These are phyloP conservation scores for Blastobotrys proliferans DNA, from an alignment of 1,139 yeast genomes.

Conservation along the genomic window DNA sequence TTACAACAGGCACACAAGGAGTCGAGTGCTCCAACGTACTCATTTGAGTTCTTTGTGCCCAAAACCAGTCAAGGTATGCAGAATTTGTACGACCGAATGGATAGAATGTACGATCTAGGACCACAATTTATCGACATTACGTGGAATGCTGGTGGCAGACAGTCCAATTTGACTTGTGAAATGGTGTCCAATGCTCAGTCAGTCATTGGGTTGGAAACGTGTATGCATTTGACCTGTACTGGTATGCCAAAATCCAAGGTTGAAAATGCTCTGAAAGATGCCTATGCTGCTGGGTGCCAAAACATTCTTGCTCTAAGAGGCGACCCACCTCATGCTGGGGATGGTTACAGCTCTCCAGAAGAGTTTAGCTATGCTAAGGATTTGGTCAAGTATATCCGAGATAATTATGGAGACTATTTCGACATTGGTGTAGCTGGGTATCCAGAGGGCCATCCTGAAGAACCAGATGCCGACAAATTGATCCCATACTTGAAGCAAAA, in stretches of 20 bases:
- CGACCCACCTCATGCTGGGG: constrained; percentile 70
- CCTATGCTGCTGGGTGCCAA: constrained; percentile 89
- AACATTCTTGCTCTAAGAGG: constrained; percentile 93
- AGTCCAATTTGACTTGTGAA: constrained; percentile 77
- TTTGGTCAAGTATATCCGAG: constrained; percentile 69
- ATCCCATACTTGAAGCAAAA: constrained; percentile 74
- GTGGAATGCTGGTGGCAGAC: constrained; percentile 96
- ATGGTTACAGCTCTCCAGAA: constrained; percentile 44
- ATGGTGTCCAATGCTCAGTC: constrained; percentile 90
- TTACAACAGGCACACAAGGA: constrained; percentile 34
- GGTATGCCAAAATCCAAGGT: constrained; percentile 82
- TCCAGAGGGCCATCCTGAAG: constrained; percentile 98
- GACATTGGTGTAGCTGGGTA: constrained; percentile 92
- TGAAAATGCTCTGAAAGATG: constrained; percentile 80
- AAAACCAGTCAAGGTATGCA: constrained; percentile 96
- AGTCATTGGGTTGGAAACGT: constrained; percentile 90
- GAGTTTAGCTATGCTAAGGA: constrained; percentile 74
- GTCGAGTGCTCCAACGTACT: constrained; percentile 56
- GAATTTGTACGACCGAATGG: constrained; percentile 94
- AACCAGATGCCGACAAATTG: constrained; percentile 52
- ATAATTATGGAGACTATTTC: constrained; percentile 68
- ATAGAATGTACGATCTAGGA: constrained; percentile 88
- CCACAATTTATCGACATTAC: constrained; percentile 94
- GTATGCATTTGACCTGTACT: constrained; percentile 97
- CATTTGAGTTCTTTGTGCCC: constrained; percentile 97